These are phyloP conservation scores for Balamuthia mandrillaris DNA, from an alignment of 208 protist genomes.

Conservation along the genomic window DNA sequence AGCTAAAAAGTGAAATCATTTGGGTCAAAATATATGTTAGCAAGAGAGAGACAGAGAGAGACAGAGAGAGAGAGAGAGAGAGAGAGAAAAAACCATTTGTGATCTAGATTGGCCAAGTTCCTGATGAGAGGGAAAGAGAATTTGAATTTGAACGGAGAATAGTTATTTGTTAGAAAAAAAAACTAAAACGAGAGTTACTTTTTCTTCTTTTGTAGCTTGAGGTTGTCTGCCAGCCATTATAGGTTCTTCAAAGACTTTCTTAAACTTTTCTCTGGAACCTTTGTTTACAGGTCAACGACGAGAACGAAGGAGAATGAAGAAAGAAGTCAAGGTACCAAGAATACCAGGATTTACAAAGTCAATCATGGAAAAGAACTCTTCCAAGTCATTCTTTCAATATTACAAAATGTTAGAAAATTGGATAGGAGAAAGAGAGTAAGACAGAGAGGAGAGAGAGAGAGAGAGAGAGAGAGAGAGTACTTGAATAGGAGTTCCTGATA, in stretches of 20 bases:
- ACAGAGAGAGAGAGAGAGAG: background rate
- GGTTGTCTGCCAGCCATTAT: slow-evolving; percentile 18
- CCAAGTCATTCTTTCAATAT: slow-evolving; percentile 68
- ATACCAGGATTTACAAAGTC: slow-evolving; percentile 83
- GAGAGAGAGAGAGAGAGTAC: background rate
- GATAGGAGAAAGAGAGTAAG: background rate
- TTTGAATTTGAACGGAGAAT: background rate
- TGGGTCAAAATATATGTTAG: background rate
- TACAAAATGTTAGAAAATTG: no score
- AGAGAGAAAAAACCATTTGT: background rate
- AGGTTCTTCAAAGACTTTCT: slow-evolving; percentile 11
- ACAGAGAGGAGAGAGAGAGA: background rate
- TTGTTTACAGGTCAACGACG: background rate
- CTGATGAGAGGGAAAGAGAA: no score
- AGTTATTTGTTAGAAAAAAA: background rate
- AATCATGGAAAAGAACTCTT: slow-evolving; percentile 84
- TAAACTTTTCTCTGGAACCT: slow-evolving; percentile 14
- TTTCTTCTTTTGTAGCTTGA: slow-evolving; percentile 45
- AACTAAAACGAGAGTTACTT: slow-evolving; percentile 44
- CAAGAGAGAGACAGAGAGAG: background rate
- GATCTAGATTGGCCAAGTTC: background rate
- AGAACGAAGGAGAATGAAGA: background rate
- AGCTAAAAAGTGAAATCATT: slow-evolving; percentile 43
- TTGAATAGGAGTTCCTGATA: slow-evolving; percentile 73
- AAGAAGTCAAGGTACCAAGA: slow-evolving; percentile 53